Percentiles rank a stretch among this genome's conserved stretches.
Evolutionary conservation across 768 basidiomycete genomes (phyloP).

Genomic region (Suillus weaverae): DNA sequence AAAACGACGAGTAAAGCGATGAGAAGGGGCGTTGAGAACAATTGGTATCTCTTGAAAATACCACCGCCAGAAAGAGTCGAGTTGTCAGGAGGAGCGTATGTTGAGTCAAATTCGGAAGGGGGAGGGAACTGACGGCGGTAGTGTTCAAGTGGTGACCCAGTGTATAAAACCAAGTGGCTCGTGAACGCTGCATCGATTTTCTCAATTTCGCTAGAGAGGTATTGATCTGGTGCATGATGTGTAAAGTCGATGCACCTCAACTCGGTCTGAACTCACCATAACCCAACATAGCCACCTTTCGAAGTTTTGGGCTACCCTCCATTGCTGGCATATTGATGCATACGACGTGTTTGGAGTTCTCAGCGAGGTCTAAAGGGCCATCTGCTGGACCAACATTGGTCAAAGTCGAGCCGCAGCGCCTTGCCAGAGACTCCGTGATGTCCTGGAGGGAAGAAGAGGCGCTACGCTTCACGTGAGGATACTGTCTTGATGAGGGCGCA

Average conservation of each 20-base stretch:
- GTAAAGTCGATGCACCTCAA: not conserved
- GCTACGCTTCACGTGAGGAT: conserved; percentile 53
- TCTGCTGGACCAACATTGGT: conserved; percentile 44
- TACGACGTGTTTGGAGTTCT: conserved; percentile 54
- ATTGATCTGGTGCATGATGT: conserved; percentile 37
- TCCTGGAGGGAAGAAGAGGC: conserved; percentile 31
- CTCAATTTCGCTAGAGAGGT: conserved; percentile 50
- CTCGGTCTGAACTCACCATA: conserved; percentile 46
- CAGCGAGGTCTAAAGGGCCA: conserved; percentile 34
- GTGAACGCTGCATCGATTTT: conserved; percentile 49
- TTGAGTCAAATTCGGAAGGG: conserved; percentile 30
- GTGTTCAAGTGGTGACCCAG: conserved; percentile 49
- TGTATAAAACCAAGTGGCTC: conserved; percentile 65
- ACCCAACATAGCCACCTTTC: conserved; percentile 49
- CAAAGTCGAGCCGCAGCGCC: conserved; percentile 53
- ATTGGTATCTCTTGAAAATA: conserved; percentile 71
- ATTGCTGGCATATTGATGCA: conserved; percentile 53
- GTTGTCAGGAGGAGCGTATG: conserved; percentile 29
- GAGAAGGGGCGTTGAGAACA: conserved; percentile 77
- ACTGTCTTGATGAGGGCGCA: conserved; percentile 57
- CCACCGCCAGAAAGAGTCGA: conserved; percentile 49
- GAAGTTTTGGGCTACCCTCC: conserved; percentile 40
- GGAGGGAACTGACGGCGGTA: conserved; percentile 42
- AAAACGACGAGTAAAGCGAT: conserved; percentile 59
- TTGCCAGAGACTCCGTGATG: conserved; percentile 45